Evolutionary conservation across 2,329 filamentous ascomycete genomes (phyloP).

Genomic region (Hortaea werneckii): DNA sequence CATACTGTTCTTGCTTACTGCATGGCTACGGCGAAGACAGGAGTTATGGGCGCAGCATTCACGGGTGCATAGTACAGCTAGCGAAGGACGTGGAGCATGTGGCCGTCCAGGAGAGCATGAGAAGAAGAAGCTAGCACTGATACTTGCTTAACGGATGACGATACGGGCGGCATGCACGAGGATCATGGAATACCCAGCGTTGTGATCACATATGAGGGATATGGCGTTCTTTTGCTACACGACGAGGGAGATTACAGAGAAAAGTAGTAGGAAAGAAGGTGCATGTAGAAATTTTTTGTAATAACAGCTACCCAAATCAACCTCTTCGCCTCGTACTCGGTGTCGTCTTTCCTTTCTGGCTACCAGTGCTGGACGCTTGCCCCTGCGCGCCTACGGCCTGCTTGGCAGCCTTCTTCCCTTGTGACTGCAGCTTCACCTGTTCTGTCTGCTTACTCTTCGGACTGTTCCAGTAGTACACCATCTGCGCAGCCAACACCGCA

Average conservation of each 20-base stretch:
- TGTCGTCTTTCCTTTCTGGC: constrained; percentile 29
- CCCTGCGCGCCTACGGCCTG: constrained; percentile 4
- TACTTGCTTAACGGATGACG: neutral
- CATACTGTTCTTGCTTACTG: neutral
- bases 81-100: constrained; percentile 9
- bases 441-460: constrained; percentile 30
- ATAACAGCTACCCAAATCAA: constrained; percentile 16
- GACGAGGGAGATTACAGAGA: no score
- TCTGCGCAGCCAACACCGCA: constrained; percentile 73
- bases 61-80: neutral
- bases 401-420: constrained; percentile 23
- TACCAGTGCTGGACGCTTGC: neutral
- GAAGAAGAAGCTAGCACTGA: neutral
- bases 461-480: constrained; percentile 92
- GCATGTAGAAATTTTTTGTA: no score
- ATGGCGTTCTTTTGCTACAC: no score
- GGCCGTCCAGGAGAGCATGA: constrained; percentile 4
- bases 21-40: constrained; percentile 3
- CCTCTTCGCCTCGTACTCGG: constrained; percentile 48
- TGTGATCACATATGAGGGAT: no score
- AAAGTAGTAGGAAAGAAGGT: no score
- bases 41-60: constrained; percentile 1
- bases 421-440: constrained; percentile 30
- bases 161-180: neutral
- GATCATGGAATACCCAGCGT: constrained; percentile 1